Percentiles rank a stretch among this genome's conserved stretches.
Evolutionary conservation across 140 eudicot species (phyloP).

Genomic region (Flaveria floridana): DNA sequence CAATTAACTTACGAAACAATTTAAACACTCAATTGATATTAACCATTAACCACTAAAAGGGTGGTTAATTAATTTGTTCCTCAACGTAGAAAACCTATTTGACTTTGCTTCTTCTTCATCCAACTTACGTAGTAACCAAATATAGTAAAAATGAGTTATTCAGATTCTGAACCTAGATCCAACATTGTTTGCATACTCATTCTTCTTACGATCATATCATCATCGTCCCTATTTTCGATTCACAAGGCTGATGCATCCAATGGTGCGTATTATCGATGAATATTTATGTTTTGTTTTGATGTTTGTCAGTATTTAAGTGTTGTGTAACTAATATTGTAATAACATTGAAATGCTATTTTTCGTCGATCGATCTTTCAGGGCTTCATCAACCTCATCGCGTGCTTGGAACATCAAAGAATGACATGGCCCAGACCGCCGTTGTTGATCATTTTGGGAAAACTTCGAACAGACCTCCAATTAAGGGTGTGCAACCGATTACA

Average conservation of each 20-base stretch:
- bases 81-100: not conserved
- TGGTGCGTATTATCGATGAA: not conserved
- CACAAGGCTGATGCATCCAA: conserved; percentile 26
- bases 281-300: not conserved
- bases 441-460: not conserved
- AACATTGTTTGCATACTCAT: not conserved
- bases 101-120: not conserved
- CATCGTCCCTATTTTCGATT: conserved; percentile 22
- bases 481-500: not conserved
- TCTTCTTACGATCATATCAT: conserved; percentile 21
- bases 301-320: not conserved
- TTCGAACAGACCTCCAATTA: not conserved
- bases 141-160: no score
- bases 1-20: not conserved
- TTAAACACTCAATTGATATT: not conserved
- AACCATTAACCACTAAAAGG: not conserved
- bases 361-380: no score
- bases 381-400: not conserved
- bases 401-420: not conserved
- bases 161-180: not conserved
- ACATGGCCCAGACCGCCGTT: not conserved
- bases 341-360: no score
- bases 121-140: not conserved
- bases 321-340: no score
- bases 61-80: not conserved